Conservation (phyloP, 2,329 filamentous ascomycete species). For the Cercospora nicotianae region DNA sequence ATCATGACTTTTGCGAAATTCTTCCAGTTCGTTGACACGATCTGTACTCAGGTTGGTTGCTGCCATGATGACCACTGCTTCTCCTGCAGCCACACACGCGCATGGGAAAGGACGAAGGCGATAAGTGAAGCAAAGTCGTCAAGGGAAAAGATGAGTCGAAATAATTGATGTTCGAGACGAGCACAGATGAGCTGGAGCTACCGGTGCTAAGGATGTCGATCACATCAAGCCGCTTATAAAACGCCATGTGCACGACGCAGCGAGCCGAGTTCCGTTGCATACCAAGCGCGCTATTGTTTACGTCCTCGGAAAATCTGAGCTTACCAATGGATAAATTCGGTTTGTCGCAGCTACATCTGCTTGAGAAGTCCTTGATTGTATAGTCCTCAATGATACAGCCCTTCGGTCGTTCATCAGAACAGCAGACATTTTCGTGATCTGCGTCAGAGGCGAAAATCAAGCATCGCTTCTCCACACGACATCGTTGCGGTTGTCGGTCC, state of each 20-base stretch:
- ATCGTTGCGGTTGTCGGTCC: background rate
- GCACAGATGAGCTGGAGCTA: background rate
- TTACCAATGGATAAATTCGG: background rate
- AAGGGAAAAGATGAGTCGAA: background rate
- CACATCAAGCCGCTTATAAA: slow-evolving; percentile 6
- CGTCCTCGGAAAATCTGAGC: background rate
- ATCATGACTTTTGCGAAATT: background rate
- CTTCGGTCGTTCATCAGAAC: background rate
- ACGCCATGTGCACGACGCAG: background rate
- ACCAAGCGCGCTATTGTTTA: background rate
- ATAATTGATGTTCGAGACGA: background rate
- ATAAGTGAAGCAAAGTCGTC: background rate
- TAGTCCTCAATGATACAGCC: background rate
- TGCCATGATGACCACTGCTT: slow-evolving; percentile 1
- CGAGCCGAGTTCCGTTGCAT: slow-evolving; percentile 8
- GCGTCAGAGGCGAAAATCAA: slow-evolving; percentile 4
- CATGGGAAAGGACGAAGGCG: background rate
- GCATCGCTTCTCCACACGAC: slow-evolving; percentile 2
- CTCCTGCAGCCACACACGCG: background rate
- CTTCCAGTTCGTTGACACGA: background rate
- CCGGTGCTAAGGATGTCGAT: slow-evolving; percentile 8
- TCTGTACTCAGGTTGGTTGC: slow-evolving; percentile 13
- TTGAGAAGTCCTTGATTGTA: background rate
- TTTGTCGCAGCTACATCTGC: background rate
- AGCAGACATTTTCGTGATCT: background rate